Evolutionary conservation across 352 stramenopile genomes (phyloP), one percentile per base, ranked within the genome.

Genomic region (Globisporangium okanoganense): DNA sequence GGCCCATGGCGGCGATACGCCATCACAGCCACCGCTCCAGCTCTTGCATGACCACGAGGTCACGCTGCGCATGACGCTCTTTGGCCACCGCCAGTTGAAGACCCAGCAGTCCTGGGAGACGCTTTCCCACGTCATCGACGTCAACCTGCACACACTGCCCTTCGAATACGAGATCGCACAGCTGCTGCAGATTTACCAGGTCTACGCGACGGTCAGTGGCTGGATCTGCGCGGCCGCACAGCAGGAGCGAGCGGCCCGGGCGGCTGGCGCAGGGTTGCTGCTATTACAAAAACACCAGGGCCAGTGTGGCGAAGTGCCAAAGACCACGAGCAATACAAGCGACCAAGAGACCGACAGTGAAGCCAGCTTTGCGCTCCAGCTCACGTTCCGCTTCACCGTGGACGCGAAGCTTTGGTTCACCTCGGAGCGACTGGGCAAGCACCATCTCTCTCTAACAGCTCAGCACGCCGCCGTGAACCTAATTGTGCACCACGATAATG

Each of bases 101-200:
- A 35, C 67, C 6, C 71, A 78, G 18, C 71, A 78, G 18, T 60
- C 68, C 6, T 88, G 76, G 80, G 79, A 69, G 10, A 64, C 66
- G n/a, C 65, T 86, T 9, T 85, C 81, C 49, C 68, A 75, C 14
- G 78, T 88, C 44, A 67, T 87, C 33, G 78, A 90, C 56, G 61
- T 87, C 22, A 78, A 85, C 48, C 50, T 88, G 38, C 75, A 80
- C 16, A 73, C 65, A 12, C 24, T 85, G 33, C 65, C 69, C 40
- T 71, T 85, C 36, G 75, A 85, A 20, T 71, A 77, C 41, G 67
- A 82, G 16, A 31, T 80, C 31, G 45, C 24, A 10, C 68, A 85
- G 44, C 60, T 83, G 20, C 55, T 78, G 45, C 62, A 77, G 38
- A 49, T 85, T 41, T 75, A 45, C 12, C 24, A 63, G 16, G 29